Base-by-base conservation (phyloP, 306 rosid species). In the Pyrus betulifolia region DNA sequence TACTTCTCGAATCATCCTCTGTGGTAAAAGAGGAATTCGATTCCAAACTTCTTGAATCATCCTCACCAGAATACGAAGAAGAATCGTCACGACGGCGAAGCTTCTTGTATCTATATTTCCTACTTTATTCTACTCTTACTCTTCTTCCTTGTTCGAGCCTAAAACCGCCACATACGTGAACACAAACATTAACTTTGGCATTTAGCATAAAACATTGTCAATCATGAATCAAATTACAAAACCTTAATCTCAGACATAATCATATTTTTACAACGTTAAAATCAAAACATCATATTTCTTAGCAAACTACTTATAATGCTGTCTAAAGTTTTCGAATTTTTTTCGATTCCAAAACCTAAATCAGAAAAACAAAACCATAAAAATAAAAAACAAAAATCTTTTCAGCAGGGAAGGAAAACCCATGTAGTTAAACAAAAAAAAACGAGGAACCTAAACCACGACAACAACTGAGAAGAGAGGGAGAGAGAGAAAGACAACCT, bases 61-160 rank as follows among this genome's bases (percentile, higher is more conserved):
- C 88, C 31, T 74, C 79, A 38, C 80, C 91, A n/a, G 80, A 79
- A 70, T 69, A 72, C 31, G 88, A 88, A 78, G 68, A 71, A 73
- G 93, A 89, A 33, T 78, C 88, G 76, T 83, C 83, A 14, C 31
- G 86, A 19, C 27, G 76, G 69, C 73, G 86, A 85, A 78, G 86
- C 89, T 86, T 92, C 97, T 87, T 95, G 77, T 93, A 85, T 86
- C 81, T 84, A 77, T 54, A 11, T 80, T 77, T 89, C 86, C 77
- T 78, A 69, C 80, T 77, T 71, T 59, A n/a, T n/a, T n/a, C n/a
- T 83, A 76, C 69, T 82, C 85, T 76, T 91, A 78, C 86, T 81
- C 60, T 72, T 77, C 82, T 80, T 82, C 82, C 33, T 90, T 13
- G 58, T 74, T 77, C 82, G 80, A 61, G 60, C 86, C 96, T 92